Evolutionary conservation across 2,329 filamentous ascomycete genomes (phyloP), one percentile per base, ranked within the genome.

Genomic region (Talaromyces funiculosus): DNA sequence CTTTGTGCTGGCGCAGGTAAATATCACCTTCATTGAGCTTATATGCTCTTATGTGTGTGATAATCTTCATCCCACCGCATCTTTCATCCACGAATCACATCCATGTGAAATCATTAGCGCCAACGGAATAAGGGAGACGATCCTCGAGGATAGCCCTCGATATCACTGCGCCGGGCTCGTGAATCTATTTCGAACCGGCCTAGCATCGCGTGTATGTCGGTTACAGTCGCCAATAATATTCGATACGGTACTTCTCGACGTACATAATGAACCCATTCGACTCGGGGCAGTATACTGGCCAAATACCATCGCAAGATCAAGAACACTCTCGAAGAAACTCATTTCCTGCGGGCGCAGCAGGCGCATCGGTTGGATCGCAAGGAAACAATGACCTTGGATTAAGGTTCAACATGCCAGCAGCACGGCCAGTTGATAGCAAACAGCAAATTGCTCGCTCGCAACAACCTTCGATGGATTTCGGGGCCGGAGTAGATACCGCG

Each of bases 191-290:
- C 18, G 18, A 51, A 22, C 14, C 47, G 47, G 47, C 47, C 47
- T 20, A 35, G 29, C n/a, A 16, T 35, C 26, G 26, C 47, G 47
- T 51, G n/a, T 33, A 51, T 51, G 47, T 51, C 47, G 29, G n/a
- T 51, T 33, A 51, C 18, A 14, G 14, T 20, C 29, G 47, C 22
- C 29, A 29, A 51, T 35, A 35, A 8, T n/a, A 9, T 29, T 47
- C 22, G 16, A 26, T 29, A n/a, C 43, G 24, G 8, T n/a, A 29
- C 3, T 31, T 12, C 9, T 40, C 29, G 12, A 22, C 45, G 54
- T 33, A 24, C 45, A 53, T 37, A 43, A 59, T 59, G 57, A 59
- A 38, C 35, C 45, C 54, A 33, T 35, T 45, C 37, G 40, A 47
- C 16, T 57, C 54, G 31, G 18, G 20, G 38, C 54, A 57, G 33